phyloP scores from a whole-genome alignment of 2,329 filamentous ascomycete species.

The Colletotrichum graminicola region DNA sequence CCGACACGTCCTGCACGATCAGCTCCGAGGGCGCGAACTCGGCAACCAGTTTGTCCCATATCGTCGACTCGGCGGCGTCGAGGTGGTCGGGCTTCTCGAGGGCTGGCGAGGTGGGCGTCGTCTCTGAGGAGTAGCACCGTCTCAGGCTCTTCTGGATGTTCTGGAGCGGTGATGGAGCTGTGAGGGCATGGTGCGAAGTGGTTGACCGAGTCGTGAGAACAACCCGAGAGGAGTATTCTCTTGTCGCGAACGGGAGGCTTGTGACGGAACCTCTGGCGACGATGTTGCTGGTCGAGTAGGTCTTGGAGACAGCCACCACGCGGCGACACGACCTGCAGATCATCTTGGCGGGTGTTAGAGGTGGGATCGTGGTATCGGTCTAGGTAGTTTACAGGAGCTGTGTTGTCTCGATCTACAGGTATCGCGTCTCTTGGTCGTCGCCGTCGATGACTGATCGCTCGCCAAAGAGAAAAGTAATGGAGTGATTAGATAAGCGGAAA shows the following conservation, averaged over 20 bases:
- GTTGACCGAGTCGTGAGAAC: neutral
- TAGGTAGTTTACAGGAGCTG: too few relatives aligned
- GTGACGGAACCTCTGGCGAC: constrained; percentile 35
- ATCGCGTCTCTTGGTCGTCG: neutral
- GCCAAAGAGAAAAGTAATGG: too few relatives aligned
- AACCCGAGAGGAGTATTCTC: constrained; percentile 14
- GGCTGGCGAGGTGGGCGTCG: constrained; percentile 17
- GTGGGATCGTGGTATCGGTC: too few relatives aligned
- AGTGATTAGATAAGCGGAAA: neutral
- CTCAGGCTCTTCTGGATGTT: neutral
- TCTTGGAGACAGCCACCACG: constrained; percentile 36
- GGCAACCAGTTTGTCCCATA: constrained; percentile 66
- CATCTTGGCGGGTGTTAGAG: constrained; percentile 7
- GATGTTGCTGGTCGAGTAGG: neutral
- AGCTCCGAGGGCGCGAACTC: constrained; percentile 66
- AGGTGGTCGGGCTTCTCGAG: constrained; percentile 63
- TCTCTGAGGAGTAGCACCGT: constrained; percentile 27
- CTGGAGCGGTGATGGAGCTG: neutral
- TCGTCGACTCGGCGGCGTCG: constrained; percentile 67
- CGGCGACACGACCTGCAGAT: constrained; percentile 42
- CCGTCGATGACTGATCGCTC: neutral
- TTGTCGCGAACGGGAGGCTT: constrained; percentile 61
- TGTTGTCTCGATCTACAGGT: too few relatives aligned
- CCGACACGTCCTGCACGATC: constrained; percentile 82
- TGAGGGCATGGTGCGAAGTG: neutral